Conservation (phyloP, 768 basidiomycete species). For the Sporobolomyces roseus region DNA sequence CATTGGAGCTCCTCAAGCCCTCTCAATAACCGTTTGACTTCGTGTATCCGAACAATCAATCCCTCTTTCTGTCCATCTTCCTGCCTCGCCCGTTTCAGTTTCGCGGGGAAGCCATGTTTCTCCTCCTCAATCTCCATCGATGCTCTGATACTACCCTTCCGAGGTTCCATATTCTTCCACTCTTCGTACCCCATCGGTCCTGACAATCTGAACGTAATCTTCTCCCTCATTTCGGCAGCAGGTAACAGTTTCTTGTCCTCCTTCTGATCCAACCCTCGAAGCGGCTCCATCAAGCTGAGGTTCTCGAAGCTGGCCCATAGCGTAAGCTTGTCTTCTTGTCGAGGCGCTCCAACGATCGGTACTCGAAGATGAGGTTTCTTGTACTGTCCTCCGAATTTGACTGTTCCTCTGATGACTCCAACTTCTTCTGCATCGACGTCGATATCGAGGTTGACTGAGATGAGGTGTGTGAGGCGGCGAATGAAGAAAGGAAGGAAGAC, state of each 20-base stretch:
- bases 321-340: conserved; percentile 6
- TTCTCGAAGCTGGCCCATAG: conserved; percentile 1
- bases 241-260: conserved; percentile 7
- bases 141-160: conserved; percentile 5
- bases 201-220: conserved; percentile 4
- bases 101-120: not conserved
- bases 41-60: conserved; percentile 24
- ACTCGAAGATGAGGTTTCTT: conserved; percentile 8
- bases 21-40: conserved; percentile 16
- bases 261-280: not conserved
- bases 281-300: not conserved
- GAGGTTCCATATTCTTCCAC: conserved; percentile 11
- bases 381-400: conserved; percentile 1
- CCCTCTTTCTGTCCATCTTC: not conserved
- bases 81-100: not conserved
- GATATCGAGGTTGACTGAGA: conserved; percentile 1
- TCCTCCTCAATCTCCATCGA: conserved; percentile 1
- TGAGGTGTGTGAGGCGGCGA: not conserved
- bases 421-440: conserved; percentile 3
- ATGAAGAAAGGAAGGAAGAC: conserved; percentile 8
- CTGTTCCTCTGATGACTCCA: not conserved
- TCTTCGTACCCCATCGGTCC: conserved; percentile 10
- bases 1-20: not conserved
- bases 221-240: conserved; percentile 5
- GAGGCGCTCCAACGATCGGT: conserved; percentile 2